Evolutionary conservation across 1,284 basidiomycete genomes (phyloP).

Genomic region (Austroboletus novae-zelandiae): DNA sequence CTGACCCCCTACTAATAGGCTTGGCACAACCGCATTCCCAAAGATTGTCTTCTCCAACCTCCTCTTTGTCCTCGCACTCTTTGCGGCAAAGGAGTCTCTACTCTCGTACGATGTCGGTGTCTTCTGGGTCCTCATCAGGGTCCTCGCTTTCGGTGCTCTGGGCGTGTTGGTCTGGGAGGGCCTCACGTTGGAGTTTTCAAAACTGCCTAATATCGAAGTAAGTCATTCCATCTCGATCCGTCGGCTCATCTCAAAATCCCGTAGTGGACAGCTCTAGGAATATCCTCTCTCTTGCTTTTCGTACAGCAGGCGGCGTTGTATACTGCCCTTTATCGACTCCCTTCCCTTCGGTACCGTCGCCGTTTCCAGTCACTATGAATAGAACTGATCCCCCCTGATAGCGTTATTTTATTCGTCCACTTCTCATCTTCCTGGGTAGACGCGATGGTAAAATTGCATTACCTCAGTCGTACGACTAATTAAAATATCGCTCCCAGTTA

Average conservation of each 20-base stretch:
- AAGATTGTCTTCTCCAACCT: conserved; percentile 57
- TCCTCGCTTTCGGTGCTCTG: conserved; percentile 63
- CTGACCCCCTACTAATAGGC: conserved; percentile 29
- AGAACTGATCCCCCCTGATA: conserved; percentile 24
- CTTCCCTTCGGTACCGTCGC: conserved; percentile 55
- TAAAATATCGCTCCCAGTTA: conserved; percentile 31
- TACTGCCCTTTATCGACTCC: conserved; percentile 62
- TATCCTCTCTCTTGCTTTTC: conserved; percentile 64
- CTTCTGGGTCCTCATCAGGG: conserved; percentile 70
- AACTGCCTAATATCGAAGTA: conserved; percentile 59
- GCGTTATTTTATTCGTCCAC: conserved; percentile 64
- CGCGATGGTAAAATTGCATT: conserved; percentile 45
- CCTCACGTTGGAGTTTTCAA: conserved; percentile 49
- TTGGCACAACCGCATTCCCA: conserved; percentile 50
- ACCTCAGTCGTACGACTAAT: conserved; percentile 37
- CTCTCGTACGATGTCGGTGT: conserved; percentile 63
- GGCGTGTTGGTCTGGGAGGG: conserved; percentile 59
- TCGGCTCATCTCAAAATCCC: conserved; percentile 9
- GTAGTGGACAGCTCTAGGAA: conserved; percentile 70
- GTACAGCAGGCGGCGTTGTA: conserved; percentile 62
- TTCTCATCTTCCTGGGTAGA: conserved; percentile 65
- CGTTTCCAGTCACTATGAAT: not conserved
- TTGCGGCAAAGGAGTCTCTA: conserved; percentile 63
- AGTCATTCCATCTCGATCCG: conserved; percentile 15
- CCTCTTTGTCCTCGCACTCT: conserved; percentile 59